Base-by-base conservation (phyloP, 352 stramenopile genomes). In the Phytopythium kandeliae region DNA sequence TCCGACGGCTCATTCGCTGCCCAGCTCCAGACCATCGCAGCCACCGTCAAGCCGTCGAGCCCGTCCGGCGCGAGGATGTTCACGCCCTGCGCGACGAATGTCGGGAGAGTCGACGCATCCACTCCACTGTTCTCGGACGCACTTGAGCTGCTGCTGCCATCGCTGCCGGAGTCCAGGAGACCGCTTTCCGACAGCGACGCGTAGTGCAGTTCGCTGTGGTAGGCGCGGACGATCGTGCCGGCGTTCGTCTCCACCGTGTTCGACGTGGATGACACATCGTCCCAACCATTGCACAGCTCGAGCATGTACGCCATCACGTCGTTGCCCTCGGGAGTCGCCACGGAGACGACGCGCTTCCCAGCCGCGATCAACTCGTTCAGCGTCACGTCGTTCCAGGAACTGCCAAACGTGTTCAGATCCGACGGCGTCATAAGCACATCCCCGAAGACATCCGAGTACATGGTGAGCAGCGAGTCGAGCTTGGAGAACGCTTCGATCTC, bases 1-100 rank as follows among this genome's bases (percentile, higher is more conserved):
- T 21, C 46, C 9, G 60, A 58, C 24, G 76, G 76, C 38, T 87
- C 76, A 26, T 74, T 71, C 31, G 63, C 40, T 2, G 78, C 78
- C 71, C 76, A 89, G 2, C 59, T 73, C 78, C 78, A 89, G 15
- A 89, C 56, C 67, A 85, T 67, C 0, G 75, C 71, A 4, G 69
- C 57, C 61, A 87, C 65, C 12, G 62, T 45, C 9, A 55, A 41
- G 10, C 73, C 75, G 25, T 86, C 75, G n/a, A 89, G 42, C 26
- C 60, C 59, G 47, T 89, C 78, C 3, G 76, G 69, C 4, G 78
- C 69, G 13, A 85, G 25, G 34, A 88, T 59, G 48, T 87, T 87
- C 30, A 81, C 71, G n/a, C 76, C 76, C 0, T 71, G 70, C 22
- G 69, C 65, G 44, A 81, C 61, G 34, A 83, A 79, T 11, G 64